These are phyloP conservation scores for Apostasia ramifera DNA, from an alignment of 106 monocot genomes.

Conservation along the genomic window DNA sequence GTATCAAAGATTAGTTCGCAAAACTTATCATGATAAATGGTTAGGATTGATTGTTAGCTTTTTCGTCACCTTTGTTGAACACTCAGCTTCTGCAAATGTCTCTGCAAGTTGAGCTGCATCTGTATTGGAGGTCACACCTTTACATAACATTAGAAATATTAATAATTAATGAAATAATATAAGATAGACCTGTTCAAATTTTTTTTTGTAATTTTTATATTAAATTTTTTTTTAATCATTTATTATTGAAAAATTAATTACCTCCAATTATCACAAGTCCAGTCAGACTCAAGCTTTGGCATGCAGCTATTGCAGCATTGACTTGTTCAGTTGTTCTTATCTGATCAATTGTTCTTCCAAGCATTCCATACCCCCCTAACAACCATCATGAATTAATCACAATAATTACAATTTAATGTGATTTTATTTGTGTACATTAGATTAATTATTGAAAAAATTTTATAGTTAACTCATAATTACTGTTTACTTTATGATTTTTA, in stretches of 20 bases:
- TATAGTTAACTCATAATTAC: no score
- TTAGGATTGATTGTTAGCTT: no score
- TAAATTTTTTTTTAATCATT: background rate
- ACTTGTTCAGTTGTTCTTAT: conserved; percentile 47
- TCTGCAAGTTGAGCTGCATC: conserved; percentile 63
- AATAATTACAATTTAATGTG: no score
- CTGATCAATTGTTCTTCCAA: conserved; percentile 49
- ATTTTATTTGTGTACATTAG: no score
- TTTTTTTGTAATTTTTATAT: background rate
- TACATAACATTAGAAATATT: background rate
- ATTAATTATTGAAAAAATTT: no score
- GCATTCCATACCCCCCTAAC: conserved; percentile 46
- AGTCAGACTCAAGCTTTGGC: conserved; percentile 28
- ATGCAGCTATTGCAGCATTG: conserved; percentile 39
- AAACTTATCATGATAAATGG: no score
- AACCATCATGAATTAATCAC: no score
- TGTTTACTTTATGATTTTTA: no score
- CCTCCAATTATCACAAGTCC: conserved; percentile 59
- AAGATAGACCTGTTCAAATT: background rate
- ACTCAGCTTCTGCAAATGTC: conserved; percentile 47
- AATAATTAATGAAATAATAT: background rate
- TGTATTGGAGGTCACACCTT: conserved; percentile 52
- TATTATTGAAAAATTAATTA: conserved; percentile 5
- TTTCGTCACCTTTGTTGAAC: conserved; percentile 31
- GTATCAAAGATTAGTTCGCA: no score